Evolutionary conservation across 768 basidiomycete genomes (phyloP), one percentile per base, ranked within the genome.

Genomic region (Auriculariales sp.): DNA sequence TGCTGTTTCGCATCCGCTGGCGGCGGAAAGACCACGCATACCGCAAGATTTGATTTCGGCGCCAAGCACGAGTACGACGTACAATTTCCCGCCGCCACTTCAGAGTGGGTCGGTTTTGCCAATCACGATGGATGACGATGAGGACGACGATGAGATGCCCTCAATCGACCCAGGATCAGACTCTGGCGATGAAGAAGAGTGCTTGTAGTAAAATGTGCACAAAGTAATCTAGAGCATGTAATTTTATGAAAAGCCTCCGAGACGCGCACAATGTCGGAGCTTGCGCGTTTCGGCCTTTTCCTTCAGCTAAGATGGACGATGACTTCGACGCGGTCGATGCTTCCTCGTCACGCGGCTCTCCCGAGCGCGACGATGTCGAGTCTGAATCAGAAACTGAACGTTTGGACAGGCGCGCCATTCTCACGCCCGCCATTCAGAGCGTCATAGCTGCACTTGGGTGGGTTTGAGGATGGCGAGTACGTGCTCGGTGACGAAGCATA

Each of bases 401-500:
- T 19, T 19, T 51, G 29, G 32, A 39, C 5, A 24, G 57, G 24
- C 51, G 53, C 48, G 56, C 35, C 28, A 66, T 84, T 22, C 70
- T 90, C 28, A 72, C 73, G 47, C 82, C 83, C 2, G 70, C 84
- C 28, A 76, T 91, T 45, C 74, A 71, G 33, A 74, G 76, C 54
- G 85, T 90, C 29, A 79, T 91, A 25, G 80, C 82, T 56, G 88
- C 88, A 2, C 70, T 91, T n/a, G 0, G 88, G 88, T 34, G 88
- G 88, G 1, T 68, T 73, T 55, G 84, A 90, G 64, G 72, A 62
- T 4, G 63, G 15, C 15, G 63, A 59, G 3, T 91, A 91, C 64
- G 70, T 79, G 35, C 75, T 89, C 59, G 88, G 88, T 35, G 88
- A 91, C 68, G 79, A 87, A 53, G 79, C 73, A n/a, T 68, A 69